phyloP scores from a whole-genome alignment of 2,329 filamentous ascomycete genomes.

The Beauveria scarabaeidicola region DNA sequence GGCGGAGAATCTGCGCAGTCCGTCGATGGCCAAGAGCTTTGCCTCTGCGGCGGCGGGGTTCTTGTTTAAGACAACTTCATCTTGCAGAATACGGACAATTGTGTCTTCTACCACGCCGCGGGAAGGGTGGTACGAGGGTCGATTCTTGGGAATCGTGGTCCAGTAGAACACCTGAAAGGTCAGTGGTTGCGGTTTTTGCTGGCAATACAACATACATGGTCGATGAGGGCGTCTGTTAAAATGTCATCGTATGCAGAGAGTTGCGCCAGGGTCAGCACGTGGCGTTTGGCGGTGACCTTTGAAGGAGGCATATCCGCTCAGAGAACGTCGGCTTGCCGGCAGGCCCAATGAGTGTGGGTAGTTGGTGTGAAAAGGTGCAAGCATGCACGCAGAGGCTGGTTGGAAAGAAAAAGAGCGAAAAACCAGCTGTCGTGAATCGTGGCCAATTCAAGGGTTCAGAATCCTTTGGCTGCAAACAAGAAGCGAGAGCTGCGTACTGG shows the following conservation, averaged over 20 bases:
- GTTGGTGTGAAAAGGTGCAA: neutral
- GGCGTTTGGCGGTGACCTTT: constrained; percentile 44
- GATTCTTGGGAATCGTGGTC: constrained; percentile 93
- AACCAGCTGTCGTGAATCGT: neutral
- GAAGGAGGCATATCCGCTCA: constrained; percentile 27
- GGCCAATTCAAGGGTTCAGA: neutral
- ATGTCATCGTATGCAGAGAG: constrained; percentile 92
- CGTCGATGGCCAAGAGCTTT: constrained; percentile 62
- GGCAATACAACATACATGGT: constrained; percentile 66
- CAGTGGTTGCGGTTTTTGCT: neutral
- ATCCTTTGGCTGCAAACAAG: neutral
- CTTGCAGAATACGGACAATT: constrained; percentile 52
- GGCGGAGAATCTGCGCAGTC: constrained; percentile 62
- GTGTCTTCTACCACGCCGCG: constrained; percentile 65
- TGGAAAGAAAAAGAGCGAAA: neutral
- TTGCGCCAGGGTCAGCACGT: constrained; percentile 75
- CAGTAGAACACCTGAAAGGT: constrained; percentile 76
- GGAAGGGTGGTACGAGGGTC: constrained; percentile 73
- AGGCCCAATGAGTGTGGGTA: neutral
- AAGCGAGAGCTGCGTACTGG: neutral
- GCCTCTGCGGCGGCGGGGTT: constrained; percentile 62
- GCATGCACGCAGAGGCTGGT: neutral
- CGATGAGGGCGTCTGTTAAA: constrained; percentile 86
- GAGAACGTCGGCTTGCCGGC: neutral
- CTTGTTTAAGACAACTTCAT: constrained; percentile 65